These are phyloP conservation scores for Vicia faba DNA, from an alignment of 306 rosid species.

Conservation along the genomic window DNA sequence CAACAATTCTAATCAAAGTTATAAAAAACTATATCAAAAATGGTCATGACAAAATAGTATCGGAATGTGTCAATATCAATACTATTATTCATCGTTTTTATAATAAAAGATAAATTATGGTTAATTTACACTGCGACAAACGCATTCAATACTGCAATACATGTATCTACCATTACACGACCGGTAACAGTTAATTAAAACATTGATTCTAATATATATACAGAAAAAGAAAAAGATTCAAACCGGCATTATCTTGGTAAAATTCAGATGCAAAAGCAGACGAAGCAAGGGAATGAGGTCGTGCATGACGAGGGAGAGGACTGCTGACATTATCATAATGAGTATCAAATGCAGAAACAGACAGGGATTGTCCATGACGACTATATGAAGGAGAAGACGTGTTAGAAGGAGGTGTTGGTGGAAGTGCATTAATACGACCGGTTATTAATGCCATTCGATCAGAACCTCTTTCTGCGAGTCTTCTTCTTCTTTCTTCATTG, in stretches of 20 bases:
- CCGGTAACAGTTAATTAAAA: too few species aligned
- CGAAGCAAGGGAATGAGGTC: conserved; percentile 40
- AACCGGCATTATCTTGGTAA: background rate
- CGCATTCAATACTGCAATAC: too few species aligned
- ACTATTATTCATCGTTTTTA: too few species aligned
- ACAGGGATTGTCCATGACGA: conserved; percentile 30
- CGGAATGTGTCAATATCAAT: too few species aligned
- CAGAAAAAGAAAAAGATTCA: background rate
- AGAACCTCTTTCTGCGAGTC: conserved; percentile 55
- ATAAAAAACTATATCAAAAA: too few species aligned
- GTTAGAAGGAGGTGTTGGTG: conserved; percentile 42
- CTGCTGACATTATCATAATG: background rate
- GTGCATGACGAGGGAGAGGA: conserved; percentile 14
- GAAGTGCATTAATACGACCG: conserved; percentile 51
- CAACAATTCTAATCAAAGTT: too few species aligned
- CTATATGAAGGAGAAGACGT: conserved; percentile 37
- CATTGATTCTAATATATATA: too few species aligned
- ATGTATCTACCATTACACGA: too few species aligned
- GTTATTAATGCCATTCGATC: conserved; percentile 77
- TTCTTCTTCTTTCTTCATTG: conserved; percentile 51
- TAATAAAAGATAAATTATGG: too few species aligned
- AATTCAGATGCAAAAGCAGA: conserved; percentile 1
- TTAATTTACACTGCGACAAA: too few species aligned
- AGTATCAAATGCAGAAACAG: background rate
- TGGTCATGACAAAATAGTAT: too few species aligned